Evolutionary conservation across 768 basidiomycete genomes (phyloP).

Genomic region (Thelephora aurantiotincta): DNA sequence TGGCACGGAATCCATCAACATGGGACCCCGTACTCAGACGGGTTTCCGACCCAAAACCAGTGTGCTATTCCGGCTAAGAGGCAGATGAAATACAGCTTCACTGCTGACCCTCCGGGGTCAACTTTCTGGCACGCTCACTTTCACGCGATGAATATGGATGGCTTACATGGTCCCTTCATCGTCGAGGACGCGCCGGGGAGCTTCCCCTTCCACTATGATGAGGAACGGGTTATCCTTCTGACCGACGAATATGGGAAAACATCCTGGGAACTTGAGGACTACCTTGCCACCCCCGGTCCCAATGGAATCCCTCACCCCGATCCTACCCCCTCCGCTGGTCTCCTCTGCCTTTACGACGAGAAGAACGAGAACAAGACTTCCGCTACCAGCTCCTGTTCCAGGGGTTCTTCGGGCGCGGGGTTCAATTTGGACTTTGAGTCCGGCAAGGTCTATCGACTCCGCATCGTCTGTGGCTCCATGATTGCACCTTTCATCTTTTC

Average conservation of each 20-base stretch:
- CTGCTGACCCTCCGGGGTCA: background rate
- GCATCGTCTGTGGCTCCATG: background rate
- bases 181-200: constrained; percentile 1
- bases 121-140: constrained; percentile 3
- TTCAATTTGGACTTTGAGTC: background rate
- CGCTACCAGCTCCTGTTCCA: background rate
- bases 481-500: background rate
- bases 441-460: background rate
- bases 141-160: background rate
- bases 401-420: background rate
- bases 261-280: constrained; percentile 1
- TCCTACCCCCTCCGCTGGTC: background rate
- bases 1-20: constrained; percentile 1
- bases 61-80: background rate
- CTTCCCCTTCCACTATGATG: constrained; percentile 2
- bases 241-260: background rate
- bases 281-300: background rate
- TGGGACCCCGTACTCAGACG: constrained; percentile 1
- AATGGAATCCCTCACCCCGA: background rate
- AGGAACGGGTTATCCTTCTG: constrained; percentile 1
- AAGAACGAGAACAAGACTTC: background rate
- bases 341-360: background rate
- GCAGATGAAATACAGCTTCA: background rate
- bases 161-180: constrained; percentile 1
- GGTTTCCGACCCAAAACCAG: constrained; percentile 2